Evolutionary conservation across 2,329 filamentous ascomycete genomes (phyloP), one percentile per base, ranked within the genome.

Genomic region (Colletotrichum sp.): DNA sequence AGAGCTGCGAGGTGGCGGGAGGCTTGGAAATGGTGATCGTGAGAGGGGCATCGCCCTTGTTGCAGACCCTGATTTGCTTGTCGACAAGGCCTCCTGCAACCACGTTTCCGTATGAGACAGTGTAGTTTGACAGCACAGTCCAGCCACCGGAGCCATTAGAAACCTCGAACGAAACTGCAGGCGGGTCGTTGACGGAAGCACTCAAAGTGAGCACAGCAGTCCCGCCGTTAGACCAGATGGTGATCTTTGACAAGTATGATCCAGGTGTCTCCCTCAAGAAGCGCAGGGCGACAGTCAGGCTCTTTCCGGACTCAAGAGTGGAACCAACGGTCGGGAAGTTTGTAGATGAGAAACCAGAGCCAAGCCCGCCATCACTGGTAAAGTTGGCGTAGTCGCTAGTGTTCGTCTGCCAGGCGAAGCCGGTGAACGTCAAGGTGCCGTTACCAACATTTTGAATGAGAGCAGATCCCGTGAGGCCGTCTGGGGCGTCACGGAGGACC

Each of bases 11-110:
- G 16, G 80, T 74, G 12, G 79, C 76, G 7, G 83, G 83, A 8
- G 84, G 83, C 78, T 85, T 85, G 13, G 81, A 83, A 67, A 85
- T 85, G 36, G 83, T 84, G 65, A 86, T 82, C 1, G 80, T 80
- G 18, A 86, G 72, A 12, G 80, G 79, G 3, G 83, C 83, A 16
- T 84, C 84, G 32, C 84, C 84, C 21, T 78, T 77, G 64, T 86
- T 86, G 77, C 83, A 85, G 55, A 85, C 78, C 10, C 81, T 80
- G 56, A 85, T 84, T 48, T 80, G 79, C 24, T 78, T 78, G 10
- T 79, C 80, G 12, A 79, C 75, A 2, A 81, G 81, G 2, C 76
- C 79, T 3, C 83, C 81, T 18, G 82, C 80, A 4, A 80, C 68
- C 21, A 84, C 81, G 63, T 80, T 79, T 21, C 84, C 84, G 64